Evolutionary conservation across 331 rosid genomes (phyloP).

Genomic region (Prunus yedoensis): DNA sequence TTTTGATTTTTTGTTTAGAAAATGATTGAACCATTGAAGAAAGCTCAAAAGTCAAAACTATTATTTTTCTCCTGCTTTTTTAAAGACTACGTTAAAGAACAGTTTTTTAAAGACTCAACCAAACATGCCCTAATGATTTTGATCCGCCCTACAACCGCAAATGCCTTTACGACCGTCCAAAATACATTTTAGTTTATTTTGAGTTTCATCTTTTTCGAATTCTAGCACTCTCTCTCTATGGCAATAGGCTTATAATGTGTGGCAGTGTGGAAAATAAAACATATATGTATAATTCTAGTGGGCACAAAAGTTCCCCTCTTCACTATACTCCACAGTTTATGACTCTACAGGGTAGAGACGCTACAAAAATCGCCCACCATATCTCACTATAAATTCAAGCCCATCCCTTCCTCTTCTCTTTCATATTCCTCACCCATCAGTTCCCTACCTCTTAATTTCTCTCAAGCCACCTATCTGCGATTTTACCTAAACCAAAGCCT

Average conservation of each 20-base stretch:
- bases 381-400: slow-evolving; percentile 51
- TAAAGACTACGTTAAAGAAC: not conserved
- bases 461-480: slow-evolving; percentile 24
- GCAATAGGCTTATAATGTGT: not conserved
- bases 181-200: not conserved
- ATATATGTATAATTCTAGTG: not conserved
- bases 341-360: not conserved
- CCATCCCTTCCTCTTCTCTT: slow-evolving; percentile 34
- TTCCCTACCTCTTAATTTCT: not conserved
- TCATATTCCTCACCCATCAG: slow-evolving; percentile 35
- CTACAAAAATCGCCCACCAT: not conserved
- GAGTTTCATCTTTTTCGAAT: not conserved
- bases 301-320: slow-evolving; percentile 29
- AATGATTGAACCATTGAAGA: not conserved
- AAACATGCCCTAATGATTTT: slow-evolving; percentile 17
- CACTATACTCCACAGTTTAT: not conserved
- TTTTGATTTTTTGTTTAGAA: not conserved
- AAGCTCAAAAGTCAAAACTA: not conserved
- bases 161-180: slow-evolving; percentile 17
- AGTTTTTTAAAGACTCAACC: not conserved
- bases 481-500: slow-evolving; percentile 19
- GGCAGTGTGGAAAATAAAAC: slow-evolving; percentile 18
- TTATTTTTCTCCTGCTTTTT: too few species aligned
- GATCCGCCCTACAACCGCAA: not conserved
- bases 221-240: not conserved